Percentiles rank a stretch among this genome's conserved stretches.
These are phyloP conservation scores for Ogataea trehalophila DNA, from an alignment of 805 yeast species.

Conservation along the genomic window DNA sequence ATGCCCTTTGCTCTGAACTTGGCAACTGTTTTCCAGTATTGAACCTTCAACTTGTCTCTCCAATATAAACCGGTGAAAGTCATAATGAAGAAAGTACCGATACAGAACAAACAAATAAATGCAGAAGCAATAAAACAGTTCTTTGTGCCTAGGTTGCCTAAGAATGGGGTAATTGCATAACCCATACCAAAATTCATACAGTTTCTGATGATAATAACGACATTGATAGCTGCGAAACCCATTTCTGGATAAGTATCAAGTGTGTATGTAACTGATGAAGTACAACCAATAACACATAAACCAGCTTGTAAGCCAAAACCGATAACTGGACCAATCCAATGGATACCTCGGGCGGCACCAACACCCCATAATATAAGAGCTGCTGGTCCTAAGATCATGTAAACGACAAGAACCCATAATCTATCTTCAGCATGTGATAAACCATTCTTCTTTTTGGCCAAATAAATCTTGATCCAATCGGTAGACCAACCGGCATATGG, in stretches of 20 bases:
- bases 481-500: slow-evolving; percentile 20
- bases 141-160: slow-evolving; percentile 46
- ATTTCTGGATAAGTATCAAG: slow-evolving; percentile 54
- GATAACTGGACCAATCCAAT: slow-evolving; percentile 22
- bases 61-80: slow-evolving; percentile 31
- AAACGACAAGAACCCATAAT: too few species aligned
- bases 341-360: too few species aligned
- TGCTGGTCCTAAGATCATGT: too few species aligned
- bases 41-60: slow-evolving; percentile 31
- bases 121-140: slow-evolving; percentile 55
- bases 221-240: slow-evolving; percentile 49
- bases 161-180: slow-evolving; percentile 59
- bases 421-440: too few species aligned
- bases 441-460: too few species aligned
- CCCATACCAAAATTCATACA: slow-evolving; percentile 55
- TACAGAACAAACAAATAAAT: slow-evolving; percentile 43
- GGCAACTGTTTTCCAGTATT: slow-evolving; percentile 15
- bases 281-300: slow-evolving; percentile 47
- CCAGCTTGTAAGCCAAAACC: slow-evolving; percentile 59
- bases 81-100: slow-evolving; percentile 41
- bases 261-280: slow-evolving; percentile 46
- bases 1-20: too few species aligned
- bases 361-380: too few species aligned
- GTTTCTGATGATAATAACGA: slow-evolving; percentile 53
- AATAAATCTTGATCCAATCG: too few species aligned